phyloP scores from a whole-genome alignment of 805 yeast species.

The Saccharomycopsis selenospora region DNA sequence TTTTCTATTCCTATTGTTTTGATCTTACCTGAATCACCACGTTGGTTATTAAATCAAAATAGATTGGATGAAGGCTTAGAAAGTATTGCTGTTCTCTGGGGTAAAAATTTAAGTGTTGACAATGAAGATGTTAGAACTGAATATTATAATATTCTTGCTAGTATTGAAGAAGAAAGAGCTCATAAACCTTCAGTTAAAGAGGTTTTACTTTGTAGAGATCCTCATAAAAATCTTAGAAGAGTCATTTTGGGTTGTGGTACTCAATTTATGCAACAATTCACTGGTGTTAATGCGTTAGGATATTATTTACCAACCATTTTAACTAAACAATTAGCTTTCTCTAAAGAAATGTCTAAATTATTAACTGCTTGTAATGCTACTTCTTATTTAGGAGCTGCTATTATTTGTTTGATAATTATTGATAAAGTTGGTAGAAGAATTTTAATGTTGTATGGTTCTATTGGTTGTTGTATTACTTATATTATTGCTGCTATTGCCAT shows the following conservation, averaged over 20 bases:
- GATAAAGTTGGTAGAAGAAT: slow-evolving; percentile 66
- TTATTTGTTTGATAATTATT: slow-evolving; percentile 50
- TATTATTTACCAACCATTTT: slow-evolving; percentile 56
- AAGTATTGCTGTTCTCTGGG: slow-evolving; percentile 35
- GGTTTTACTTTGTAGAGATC: slow-evolving; percentile 1
- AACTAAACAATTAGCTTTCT: slow-evolving; percentile 42
- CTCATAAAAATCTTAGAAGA: slow-evolving; percentile 48
- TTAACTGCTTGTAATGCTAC: slow-evolving; percentile 62
- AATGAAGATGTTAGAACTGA: neutral
- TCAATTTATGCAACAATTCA: slow-evolving; percentile 63
- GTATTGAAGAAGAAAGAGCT: slow-evolving; percentile 1
- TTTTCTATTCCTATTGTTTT: slow-evolving; percentile 25
- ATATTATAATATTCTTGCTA: slow-evolving; percentile 1
- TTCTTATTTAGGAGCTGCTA: slow-evolving; percentile 46
- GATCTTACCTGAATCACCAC: slow-evolving; percentile 44
- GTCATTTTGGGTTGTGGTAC: slow-evolving; percentile 55
- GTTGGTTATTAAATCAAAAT: slow-evolving; percentile 45
- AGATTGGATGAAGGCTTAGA: slow-evolving; percentile 35
- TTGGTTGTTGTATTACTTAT: slow-evolving; percentile 42
- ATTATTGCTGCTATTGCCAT: slow-evolving; percentile 31
- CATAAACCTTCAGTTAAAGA: slow-evolving; percentile 5
- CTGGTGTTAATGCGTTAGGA: slow-evolving; percentile 64
- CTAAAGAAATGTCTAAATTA: slow-evolving; percentile 47
- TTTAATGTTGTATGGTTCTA: slow-evolving; percentile 43
- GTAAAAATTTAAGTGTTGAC: slow-evolving; percentile 12